Percentiles rank a stretch among this genome's conserved stretches.
These are phyloP conservation scores for Blastomyces parvus DNA, from an alignment of 2,329 filamentous ascomycete species.

Conservation along the genomic window DNA sequence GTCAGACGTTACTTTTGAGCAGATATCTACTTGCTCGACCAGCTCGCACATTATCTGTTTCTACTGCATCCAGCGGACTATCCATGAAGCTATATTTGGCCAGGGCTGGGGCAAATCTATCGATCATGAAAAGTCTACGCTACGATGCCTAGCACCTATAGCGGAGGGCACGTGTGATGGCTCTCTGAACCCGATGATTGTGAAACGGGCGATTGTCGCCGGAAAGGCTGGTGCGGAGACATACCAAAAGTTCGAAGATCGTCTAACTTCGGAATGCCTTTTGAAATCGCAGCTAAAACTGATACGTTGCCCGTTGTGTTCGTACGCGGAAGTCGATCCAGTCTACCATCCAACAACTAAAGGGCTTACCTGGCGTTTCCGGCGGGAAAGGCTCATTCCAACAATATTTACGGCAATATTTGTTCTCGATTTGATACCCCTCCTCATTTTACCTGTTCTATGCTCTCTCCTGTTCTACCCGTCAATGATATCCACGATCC, in stretches of 20 bases:
- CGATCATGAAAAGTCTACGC: slow-evolving; percentile 59
- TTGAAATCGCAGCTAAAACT: slow-evolving; percentile 64
- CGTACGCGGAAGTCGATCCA: slow-evolving; percentile 80
- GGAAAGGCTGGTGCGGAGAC: slow-evolving; percentile 62
- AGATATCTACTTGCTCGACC: slow-evolving; percentile 38
- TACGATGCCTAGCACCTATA: slow-evolving; percentile 73
- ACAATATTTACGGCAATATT: slow-evolving; percentile 41
- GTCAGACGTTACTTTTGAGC: slow-evolving; percentile 40
- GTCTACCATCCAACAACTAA: slow-evolving; percentile 51
- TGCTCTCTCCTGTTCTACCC: slow-evolving; percentile 50
- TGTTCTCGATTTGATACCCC: slow-evolving; percentile 36
- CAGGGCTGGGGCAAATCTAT: slow-evolving; percentile 84
- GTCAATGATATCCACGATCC: slow-evolving; percentile 39
- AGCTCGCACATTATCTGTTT: slow-evolving; percentile 44
- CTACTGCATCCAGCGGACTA: slow-evolving; percentile 68
- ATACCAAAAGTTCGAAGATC: slow-evolving; percentile 65
- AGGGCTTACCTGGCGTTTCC: slow-evolving; percentile 49
- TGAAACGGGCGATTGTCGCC: slow-evolving; percentile 61
- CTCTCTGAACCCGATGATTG: slow-evolving; percentile 58
- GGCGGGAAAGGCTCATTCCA: slow-evolving; percentile 45
- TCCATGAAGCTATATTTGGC: slow-evolving; percentile 82
- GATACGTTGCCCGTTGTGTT: slow-evolving; percentile 80
- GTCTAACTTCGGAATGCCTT: slow-evolving; percentile 66
- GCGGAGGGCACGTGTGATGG: slow-evolving; percentile 59
- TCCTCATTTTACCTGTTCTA: slow-evolving; percentile 44